phyloP scores from a whole-genome alignment of 2,329 filamentous ascomycete species.

The Aspergillus fumigatiaffinis region DNA sequence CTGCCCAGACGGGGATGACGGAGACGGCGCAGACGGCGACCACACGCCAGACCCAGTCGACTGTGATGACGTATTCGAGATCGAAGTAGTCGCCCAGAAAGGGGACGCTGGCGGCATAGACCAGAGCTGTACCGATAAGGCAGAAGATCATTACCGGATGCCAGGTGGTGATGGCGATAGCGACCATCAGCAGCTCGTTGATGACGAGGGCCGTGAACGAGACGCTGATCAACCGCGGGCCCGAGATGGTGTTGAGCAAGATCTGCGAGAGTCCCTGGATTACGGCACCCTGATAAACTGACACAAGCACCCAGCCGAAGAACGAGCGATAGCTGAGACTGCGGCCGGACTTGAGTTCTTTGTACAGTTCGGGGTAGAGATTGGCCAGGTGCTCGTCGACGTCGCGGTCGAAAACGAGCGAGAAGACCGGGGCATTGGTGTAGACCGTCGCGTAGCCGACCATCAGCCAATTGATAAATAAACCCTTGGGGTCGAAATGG shows the following conservation, averaged over 20 bases:
- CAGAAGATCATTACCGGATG: slow-evolving; percentile 85
- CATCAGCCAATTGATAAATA: slow-evolving; percentile 95
- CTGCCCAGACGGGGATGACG: slow-evolving; percentile 80
- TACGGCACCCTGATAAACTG: slow-evolving; percentile 89
- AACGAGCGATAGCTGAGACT: slow-evolving; percentile 90
- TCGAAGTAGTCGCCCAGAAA: slow-evolving; percentile 91
- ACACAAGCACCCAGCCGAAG: slow-evolving; percentile 93
- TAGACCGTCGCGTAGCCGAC: slow-evolving; percentile 97
- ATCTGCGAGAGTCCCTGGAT: slow-evolving; percentile 94
- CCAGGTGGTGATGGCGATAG: slow-evolving; percentile 95
- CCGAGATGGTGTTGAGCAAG: slow-evolving; percentile 68
- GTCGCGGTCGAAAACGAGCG: slow-evolving; percentile 88
- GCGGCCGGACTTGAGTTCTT: slow-evolving; percentile 85
- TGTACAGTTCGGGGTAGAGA: slow-evolving; percentile 95
- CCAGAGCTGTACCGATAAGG: slow-evolving; percentile 73
- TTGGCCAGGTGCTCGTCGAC: slow-evolving; percentile 92
- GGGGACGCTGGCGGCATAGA: slow-evolving; percentile 80
- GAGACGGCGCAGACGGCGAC: slow-evolving; percentile 74
- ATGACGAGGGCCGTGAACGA: slow-evolving; percentile 88
- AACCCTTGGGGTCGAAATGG: slow-evolving; percentile 84
- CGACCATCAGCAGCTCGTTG: slow-evolving; percentile 96
- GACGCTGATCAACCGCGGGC: slow-evolving; percentile 74
- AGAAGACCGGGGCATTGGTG: slow-evolving; percentile 89
- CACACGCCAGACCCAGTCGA: slow-evolving; percentile 86
- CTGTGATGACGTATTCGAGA: slow-evolving; percentile 69